These are phyloP conservation scores for Gymnopilus dilepis DNA, from an alignment of 768 basidiomycete species.

Conservation along the genomic window DNA sequence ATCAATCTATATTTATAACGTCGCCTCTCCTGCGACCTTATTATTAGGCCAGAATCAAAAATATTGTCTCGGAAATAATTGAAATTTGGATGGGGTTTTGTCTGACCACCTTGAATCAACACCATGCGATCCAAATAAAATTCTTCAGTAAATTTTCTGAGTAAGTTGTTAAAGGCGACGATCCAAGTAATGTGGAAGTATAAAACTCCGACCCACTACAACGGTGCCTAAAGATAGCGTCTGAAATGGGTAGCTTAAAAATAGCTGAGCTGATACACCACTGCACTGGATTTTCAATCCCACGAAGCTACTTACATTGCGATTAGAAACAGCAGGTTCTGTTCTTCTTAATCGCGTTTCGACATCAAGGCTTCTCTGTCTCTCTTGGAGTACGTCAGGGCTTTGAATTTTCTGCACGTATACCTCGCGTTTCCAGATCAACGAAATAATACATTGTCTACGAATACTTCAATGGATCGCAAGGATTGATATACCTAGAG, in stretches of 20 bases:
- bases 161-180: too few relatives aligned
- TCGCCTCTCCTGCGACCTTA: background rate
- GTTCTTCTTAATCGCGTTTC: background rate
- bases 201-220: background rate
- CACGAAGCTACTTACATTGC: background rate
- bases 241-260: background rate
- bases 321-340: background rate
- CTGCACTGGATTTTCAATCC: background rate
- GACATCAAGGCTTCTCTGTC: background rate
- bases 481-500: too few relatives aligned
- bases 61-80: background rate
- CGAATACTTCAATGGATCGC: too few relatives aligned
- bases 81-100: too few relatives aligned
- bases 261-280: background rate
- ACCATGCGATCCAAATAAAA: too few relatives aligned
- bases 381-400: too few relatives aligned
- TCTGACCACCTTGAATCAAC: too few relatives aligned
- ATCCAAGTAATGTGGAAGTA: background rate
- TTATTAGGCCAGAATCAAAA: background rate
- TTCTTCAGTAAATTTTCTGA: too few relatives aligned
- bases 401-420: too few relatives aligned
- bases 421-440: too few relatives aligned
- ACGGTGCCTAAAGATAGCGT: background rate
- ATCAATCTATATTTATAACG: background rate
- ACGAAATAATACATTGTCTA: too few relatives aligned